Evolutionary conservation across 192 early-diverging fungal genomes (phyloP).

Genomic region (Nowakowskiella sp.): DNA sequence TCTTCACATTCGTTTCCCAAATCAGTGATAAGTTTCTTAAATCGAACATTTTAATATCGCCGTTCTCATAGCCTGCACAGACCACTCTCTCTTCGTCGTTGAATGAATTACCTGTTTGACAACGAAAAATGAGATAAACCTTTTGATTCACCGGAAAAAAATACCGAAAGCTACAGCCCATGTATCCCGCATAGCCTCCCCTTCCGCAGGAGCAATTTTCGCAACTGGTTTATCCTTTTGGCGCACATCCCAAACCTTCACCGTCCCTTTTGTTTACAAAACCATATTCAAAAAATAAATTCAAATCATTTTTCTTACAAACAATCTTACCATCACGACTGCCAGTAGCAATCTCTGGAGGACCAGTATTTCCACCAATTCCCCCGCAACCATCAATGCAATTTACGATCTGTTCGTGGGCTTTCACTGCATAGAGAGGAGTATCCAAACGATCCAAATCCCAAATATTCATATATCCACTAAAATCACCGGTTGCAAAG

Average conservation of each 20-base stretch:
- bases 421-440: conserved; percentile 46
- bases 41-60: conserved; percentile 65
- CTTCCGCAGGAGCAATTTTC: conserved; percentile 42
- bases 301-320: background rate
- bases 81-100: conserved; percentile 49
- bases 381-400: conserved; percentile 58
- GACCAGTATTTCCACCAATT: conserved; percentile 20
- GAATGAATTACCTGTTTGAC: conserved; percentile 39
- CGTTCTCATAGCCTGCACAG: conserved; percentile 67
- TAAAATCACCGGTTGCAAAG: conserved; percentile 64
- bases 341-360: conserved; percentile 62
- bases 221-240: conserved; percentile 56
- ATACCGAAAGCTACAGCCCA: conserved; percentile 67
- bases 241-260: conserved; percentile 68
- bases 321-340: conserved; percentile 51
- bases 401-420: conserved; percentile 61
- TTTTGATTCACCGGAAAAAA: conserved; percentile 2
- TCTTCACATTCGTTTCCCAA: conserved; percentile 64
- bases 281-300: conserved; percentile 13
- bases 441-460: conserved; percentile 51
- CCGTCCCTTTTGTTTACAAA: conserved; percentile 33
- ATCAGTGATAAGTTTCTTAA: conserved; percentile 42
- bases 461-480: conserved; percentile 48
- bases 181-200: conserved; percentile 39
- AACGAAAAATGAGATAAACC: background rate